Conservation (phyloP, 345 rosid genomes). For the Populus davidiana region DNA sequence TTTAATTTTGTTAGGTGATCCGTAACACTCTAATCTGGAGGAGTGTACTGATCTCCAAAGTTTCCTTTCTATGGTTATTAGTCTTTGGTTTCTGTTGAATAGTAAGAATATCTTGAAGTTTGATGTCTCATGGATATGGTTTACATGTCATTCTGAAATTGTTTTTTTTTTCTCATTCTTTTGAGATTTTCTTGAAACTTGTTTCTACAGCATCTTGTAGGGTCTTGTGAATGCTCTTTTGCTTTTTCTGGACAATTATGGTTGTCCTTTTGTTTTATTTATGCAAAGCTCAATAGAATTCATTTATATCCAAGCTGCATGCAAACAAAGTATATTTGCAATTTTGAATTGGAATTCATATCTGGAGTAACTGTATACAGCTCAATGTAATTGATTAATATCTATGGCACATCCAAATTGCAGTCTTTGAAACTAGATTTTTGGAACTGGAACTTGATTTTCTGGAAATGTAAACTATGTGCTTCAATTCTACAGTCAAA, state of each 20-base stretch:
- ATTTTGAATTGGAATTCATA: background rate
- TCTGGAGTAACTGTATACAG: background rate
- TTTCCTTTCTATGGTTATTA: background rate
- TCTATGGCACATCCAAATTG: background rate
- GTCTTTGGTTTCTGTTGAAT: background rate
- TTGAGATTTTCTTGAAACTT: background rate
- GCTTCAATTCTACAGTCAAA: conserved; percentile 57
- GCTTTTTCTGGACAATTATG: background rate
- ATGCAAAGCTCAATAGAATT: background rate
- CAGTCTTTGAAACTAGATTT: background rate
- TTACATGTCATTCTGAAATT: background rate
- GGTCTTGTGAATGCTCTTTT: background rate
- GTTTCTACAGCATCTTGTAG: background rate
- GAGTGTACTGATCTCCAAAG: background rate
- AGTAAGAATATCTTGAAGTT: background rate
- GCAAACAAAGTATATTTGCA: background rate
- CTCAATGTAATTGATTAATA: background rate
- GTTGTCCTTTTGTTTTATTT: background rate
- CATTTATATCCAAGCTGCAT: background rate
- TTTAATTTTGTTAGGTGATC: background rate
- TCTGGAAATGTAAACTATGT: conserved; percentile 12
- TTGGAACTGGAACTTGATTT: background rate
- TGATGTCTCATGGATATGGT: background rate
- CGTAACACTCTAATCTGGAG: background rate
- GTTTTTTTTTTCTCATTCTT: background rate